phyloP scores from a whole-genome alignment of 2,329 filamentous ascomycete species.

The Phaeosphaeriaceae sp. region DNA sequence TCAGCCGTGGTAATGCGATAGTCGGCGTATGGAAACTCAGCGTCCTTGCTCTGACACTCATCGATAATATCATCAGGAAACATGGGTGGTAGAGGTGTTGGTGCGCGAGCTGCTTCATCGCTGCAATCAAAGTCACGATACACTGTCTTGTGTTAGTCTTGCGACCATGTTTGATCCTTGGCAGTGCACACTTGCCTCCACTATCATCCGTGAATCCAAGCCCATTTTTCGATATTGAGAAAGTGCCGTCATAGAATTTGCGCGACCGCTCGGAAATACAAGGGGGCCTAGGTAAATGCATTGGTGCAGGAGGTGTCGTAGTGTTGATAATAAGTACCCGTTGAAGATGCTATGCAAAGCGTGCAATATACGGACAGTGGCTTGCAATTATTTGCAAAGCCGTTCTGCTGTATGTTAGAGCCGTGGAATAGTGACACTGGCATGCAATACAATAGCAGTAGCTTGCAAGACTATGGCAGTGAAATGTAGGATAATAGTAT shows the following conservation, averaged over 20 bases:
- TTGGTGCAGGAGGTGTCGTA: too few relatives aligned
- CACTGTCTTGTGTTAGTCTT: constrained; percentile 10
- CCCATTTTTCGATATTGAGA: constrained; percentile 28
- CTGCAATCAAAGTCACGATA: constrained; percentile 26
- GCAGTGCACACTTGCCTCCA: constrained; percentile 20
- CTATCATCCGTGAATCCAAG: constrained; percentile 39
- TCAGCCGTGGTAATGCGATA: too few relatives aligned
- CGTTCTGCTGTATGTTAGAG: too few relatives aligned
- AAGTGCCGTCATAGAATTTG: constrained; percentile 41
- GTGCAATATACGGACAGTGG: too few relatives aligned
- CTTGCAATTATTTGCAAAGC: too few relatives aligned
- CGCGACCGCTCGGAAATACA: constrained; percentile 20
- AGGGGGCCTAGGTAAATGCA: too few relatives aligned
- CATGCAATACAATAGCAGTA: too few relatives aligned
- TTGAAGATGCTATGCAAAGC: too few relatives aligned
- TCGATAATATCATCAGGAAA: constrained; percentile 7
- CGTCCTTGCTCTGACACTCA: not conserved
- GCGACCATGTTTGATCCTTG: not conserved
- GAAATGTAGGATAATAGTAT: too few relatives aligned
- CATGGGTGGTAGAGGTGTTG: constrained; percentile 28
- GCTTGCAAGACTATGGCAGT: too few relatives aligned
- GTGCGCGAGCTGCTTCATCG: constrained; percentile 22
- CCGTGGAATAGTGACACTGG: too few relatives aligned
- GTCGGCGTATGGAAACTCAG: not conserved
- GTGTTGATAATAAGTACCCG: too few relatives aligned